Percentiles rank a stretch among this genome's conserved stretches.
These are phyloP conservation scores for Camellia japonica DNA, from an alignment of 148 eudicot species.

Conservation along the genomic window DNA sequence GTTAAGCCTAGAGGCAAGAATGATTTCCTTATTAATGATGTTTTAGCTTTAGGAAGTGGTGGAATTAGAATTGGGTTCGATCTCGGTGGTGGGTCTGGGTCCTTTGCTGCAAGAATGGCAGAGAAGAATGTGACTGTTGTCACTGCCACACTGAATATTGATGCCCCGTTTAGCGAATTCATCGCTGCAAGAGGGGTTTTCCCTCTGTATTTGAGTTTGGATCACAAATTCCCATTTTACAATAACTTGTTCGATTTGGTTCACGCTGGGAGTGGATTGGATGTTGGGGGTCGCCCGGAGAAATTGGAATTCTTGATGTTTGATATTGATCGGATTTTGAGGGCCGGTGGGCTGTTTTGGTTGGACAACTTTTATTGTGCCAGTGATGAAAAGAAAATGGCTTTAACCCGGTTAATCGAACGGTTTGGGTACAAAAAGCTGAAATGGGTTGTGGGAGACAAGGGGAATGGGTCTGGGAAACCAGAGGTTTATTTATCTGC, in stretches of 20 bases:
- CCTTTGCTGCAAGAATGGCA: slow-evolving; percentile 95
- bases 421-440: slow-evolving; percentile 87
- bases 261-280: slow-evolving; percentile 73
- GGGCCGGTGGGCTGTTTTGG: slow-evolving; percentile 91
- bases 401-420: slow-evolving; percentile 70
- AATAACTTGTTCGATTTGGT: slow-evolving; percentile 87
- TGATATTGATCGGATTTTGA: slow-evolving; percentile 76
- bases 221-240: slow-evolving; percentile 76
- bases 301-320: slow-evolving; percentile 94
- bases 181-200: slow-evolving; percentile 86
- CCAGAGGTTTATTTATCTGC: slow-evolving; percentile 86
- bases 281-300: slow-evolving; percentile 72
- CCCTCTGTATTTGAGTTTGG: slow-evolving; percentile 78
- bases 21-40: slow-evolving; percentile 86
- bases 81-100: slow-evolving; percentile 85
- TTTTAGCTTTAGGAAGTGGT: slow-evolving; percentile 59
- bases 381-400: slow-evolving; percentile 72
- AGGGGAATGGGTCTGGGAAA: slow-evolving; percentile 49
- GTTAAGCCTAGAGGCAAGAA: slow-evolving; percentile 64
- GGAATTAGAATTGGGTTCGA: slow-evolving; percentile 74
- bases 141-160: slow-evolving; percentile 58
- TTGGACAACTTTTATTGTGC: slow-evolving; percentile 77
- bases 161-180: slow-evolving; percentile 77
- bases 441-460: slow-evolving; percentile 98
- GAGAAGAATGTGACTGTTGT: slow-evolving; percentile 75